These are phyloP conservation scores for Neonectria magnoliae DNA, from an alignment of 2,329 filamentous ascomycete species.

Conservation along the genomic window DNA sequence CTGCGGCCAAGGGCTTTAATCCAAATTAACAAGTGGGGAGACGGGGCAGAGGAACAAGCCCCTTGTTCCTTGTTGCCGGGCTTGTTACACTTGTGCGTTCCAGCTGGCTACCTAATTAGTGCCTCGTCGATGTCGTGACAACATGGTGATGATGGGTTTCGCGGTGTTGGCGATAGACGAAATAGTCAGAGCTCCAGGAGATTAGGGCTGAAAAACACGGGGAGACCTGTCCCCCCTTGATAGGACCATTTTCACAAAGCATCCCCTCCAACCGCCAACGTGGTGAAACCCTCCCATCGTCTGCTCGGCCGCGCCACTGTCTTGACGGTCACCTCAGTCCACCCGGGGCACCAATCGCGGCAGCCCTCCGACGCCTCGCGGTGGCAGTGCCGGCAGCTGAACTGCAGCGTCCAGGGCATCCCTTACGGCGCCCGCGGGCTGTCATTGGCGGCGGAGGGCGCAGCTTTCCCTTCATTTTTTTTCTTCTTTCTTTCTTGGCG, in stretches of 20 bases:
- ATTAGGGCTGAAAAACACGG: too few relatives aligned
- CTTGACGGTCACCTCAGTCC: background rate
- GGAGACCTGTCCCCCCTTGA: too few relatives aligned
- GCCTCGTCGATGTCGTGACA: background rate
- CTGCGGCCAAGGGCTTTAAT: background rate
- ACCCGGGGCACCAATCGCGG: conserved; percentile 16
- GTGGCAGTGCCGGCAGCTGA: conserved; percentile 19
- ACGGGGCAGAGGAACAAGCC: background rate
- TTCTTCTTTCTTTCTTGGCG: background rate
- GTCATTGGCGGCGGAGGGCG: background rate
- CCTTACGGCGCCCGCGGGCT: background rate
- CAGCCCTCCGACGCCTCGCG: conserved; percentile 1
- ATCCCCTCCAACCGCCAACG: background rate
- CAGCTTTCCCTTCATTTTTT: background rate
- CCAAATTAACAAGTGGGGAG: background rate
- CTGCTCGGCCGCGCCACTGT: conserved; percentile 9
- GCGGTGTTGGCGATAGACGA: background rate
- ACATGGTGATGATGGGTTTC: background rate
- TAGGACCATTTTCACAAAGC: too few relatives aligned
- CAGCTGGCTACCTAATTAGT: background rate
- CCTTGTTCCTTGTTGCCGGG: background rate
- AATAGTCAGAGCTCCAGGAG: background rate
- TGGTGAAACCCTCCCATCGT: conserved; percentile 1
- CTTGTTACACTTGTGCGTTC: background rate
- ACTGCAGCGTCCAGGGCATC: background rate